Conservation (phyloP, 1,284 basidiomycete genomes). For the Sanghuangporus sanghuang region DNA sequence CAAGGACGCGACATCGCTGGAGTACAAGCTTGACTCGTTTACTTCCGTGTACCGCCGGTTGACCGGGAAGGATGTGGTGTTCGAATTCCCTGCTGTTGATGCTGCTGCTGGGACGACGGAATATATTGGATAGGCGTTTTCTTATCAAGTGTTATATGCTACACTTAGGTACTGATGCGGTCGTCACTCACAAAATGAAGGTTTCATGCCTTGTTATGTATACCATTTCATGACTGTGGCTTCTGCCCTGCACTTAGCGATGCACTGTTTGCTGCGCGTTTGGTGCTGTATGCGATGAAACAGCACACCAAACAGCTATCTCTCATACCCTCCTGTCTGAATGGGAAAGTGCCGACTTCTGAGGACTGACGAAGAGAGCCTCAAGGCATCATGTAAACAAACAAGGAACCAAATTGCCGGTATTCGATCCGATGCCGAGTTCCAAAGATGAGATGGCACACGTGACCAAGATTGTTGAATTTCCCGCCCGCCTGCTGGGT, state of each 20-base stretch:
- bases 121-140: conserved; percentile 31
- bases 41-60: conserved; percentile 91
- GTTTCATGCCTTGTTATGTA: conserved; percentile 14
- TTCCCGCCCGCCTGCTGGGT: not conserved
- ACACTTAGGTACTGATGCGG: not conserved
- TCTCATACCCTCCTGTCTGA: not conserved
- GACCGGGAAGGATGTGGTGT: conserved; percentile 92
- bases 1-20: conserved; percentile 96
- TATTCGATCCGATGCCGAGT: not conserved
- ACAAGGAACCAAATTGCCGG: not conserved
- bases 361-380: not conserved
- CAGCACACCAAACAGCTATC: not conserved
- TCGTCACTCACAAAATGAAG: conserved; percentile 10
- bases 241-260: not conserved
- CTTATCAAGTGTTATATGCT: conserved; percentile 4
- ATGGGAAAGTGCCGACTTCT: not conserved
- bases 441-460: not conserved
- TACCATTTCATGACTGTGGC: not conserved
- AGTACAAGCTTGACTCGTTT: conserved; percentile 99
- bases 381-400: too few relatives aligned
- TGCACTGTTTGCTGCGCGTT: not conserved
- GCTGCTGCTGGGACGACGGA: conserved; percentile 37
- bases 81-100: conserved; percentile 76
- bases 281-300: conserved; percentile 1
- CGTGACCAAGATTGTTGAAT: conserved; percentile 7